Evolutionary conservation across 163 green algal genomes (phyloP).

Genomic region (Chlorella variabilis): DNA sequence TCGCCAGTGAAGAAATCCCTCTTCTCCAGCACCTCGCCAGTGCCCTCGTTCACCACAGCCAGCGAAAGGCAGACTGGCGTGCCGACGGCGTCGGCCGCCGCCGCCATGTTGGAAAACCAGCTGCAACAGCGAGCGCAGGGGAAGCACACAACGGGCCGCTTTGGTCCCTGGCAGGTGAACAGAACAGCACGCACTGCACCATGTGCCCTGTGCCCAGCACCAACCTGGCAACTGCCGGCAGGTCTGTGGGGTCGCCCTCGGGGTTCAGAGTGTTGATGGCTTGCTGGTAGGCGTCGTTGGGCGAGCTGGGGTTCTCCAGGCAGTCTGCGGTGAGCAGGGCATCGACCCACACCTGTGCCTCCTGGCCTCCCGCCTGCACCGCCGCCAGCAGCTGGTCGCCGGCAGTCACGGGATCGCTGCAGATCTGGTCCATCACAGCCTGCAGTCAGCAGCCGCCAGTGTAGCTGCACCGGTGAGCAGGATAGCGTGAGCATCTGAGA

Average conservation of each 20-base stretch:
- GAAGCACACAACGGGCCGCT: not conserved
- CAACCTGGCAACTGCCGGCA: too few relatives aligned
- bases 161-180: too few relatives aligned
- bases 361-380: not conserved
- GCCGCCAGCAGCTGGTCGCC: not conserved
- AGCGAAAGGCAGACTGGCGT: not conserved
- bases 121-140: not conserved
- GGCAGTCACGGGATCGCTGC: not conserved
- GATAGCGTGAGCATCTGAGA: too few relatives aligned
- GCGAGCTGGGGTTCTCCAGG: not conserved
- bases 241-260: too few relatives aligned
- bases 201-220: too few relatives aligned
- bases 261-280: too few relatives aligned
- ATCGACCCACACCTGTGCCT: not conserved
- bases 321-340: not conserved
- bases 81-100: not conserved
- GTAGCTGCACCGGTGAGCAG: too few relatives aligned
- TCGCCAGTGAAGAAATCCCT: not conserved
- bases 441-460: too few relatives aligned
- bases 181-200: too few relatives aligned
- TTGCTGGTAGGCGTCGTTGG: not conserved
- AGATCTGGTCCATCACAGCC: not conserved
- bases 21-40: not conserved
- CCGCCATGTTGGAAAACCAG: not conserved
- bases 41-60: not conserved